Conservation (phyloP, 495 filamentous ascomycete genomes). For the Neurospora sp. region DNA sequence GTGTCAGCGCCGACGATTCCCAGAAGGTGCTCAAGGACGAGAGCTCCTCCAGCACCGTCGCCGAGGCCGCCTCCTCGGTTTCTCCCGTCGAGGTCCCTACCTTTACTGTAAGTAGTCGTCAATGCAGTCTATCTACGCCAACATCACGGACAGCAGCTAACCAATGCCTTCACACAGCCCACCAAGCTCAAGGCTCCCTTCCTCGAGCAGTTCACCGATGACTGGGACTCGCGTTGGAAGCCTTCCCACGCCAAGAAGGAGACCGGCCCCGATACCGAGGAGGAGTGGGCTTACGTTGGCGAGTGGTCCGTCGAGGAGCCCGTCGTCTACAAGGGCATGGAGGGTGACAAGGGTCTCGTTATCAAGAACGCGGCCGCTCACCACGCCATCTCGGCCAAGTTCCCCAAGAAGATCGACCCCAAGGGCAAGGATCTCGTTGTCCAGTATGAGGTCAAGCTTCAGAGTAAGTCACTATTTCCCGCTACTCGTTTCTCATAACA, state of each 20-base stretch:
- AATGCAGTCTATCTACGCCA: background rate
- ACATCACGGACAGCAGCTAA: conserved; percentile 16
- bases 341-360: conserved; percentile 92
- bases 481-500: background rate
- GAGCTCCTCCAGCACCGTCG: conserved; percentile 26
- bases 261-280: conserved; percentile 58
- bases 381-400: conserved; percentile 99
- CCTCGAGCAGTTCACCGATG: conserved; percentile 95
- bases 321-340: conserved; percentile 80
- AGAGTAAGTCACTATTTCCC: conserved; percentile 53
- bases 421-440: conserved; percentile 95
- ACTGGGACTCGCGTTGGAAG: conserved; percentile 89
- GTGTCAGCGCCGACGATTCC: conserved; percentile 60
- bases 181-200: conserved; percentile 83
- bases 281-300: conserved; percentile 97
- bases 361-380: conserved; percentile 90
- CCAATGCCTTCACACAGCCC: conserved; percentile 47
- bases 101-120: conserved; percentile 64
- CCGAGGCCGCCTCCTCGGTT: conserved; percentile 47
- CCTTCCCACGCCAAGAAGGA: conserved; percentile 95
- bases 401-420: conserved; percentile 91
- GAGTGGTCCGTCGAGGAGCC: conserved; percentile 97
- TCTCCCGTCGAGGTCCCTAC: conserved; percentile 54
- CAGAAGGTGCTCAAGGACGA: conserved; percentile 45
- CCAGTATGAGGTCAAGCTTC: conserved; percentile 99